These are phyloP conservation scores for Podospora conica DNA, from an alignment of 495 filamentous ascomycete genomes.

Conservation along the genomic window DNA sequence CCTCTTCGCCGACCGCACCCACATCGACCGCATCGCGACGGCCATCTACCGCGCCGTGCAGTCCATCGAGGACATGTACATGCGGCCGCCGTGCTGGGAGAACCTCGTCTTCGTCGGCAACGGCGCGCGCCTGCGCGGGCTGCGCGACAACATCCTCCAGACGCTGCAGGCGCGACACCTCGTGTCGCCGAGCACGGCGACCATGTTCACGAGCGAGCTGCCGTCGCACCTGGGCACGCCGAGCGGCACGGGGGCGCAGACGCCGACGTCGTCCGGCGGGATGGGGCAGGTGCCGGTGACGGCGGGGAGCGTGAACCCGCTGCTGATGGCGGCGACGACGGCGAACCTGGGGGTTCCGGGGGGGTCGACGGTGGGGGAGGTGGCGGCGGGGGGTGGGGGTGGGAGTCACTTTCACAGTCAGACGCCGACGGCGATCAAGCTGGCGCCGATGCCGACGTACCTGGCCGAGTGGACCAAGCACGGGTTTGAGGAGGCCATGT, in stretches of 20 bases:
- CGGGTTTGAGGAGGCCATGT: slow-evolving; percentile 69
- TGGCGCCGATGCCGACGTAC: slow-evolving; percentile 73
- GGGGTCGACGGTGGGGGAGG: slow-evolving; percentile 17
- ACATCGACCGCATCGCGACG: slow-evolving; percentile 74
- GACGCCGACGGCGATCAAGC: slow-evolving; percentile 80
- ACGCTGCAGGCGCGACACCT: slow-evolving; percentile 76
- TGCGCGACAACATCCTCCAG: slow-evolving; percentile 78
- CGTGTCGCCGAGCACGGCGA: slow-evolving; percentile 81
- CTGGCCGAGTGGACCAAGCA: slow-evolving; percentile 91
- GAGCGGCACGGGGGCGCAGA: slow-evolving; percentile 83
- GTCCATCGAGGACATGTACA: slow-evolving; percentile 68
- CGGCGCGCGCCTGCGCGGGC: slow-evolving; percentile 73
- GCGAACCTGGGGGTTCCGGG: slow-evolving; percentile 51
- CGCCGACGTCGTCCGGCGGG: no score
- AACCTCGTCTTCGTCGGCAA: slow-evolving; percentile 82
- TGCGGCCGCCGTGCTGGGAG: slow-evolving; percentile 84
- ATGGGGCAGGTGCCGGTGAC: slow-evolving; percentile 41
- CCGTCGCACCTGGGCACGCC: slow-evolving; percentile 88
- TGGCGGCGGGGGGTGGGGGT: slow-evolving; percentile 33
- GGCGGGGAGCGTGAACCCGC: slow-evolving; percentile 69
- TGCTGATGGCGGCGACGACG: slow-evolving; percentile 87
- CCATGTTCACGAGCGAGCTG: slow-evolving; percentile 94
- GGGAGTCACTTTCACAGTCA: slow-evolving; percentile 70
- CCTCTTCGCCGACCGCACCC: slow-evolving; percentile 62
- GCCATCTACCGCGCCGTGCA: slow-evolving; percentile 76